phyloP scores from a whole-genome alignment of 768 basidiomycete genomes.

The Roridomyces roridus region DNA sequence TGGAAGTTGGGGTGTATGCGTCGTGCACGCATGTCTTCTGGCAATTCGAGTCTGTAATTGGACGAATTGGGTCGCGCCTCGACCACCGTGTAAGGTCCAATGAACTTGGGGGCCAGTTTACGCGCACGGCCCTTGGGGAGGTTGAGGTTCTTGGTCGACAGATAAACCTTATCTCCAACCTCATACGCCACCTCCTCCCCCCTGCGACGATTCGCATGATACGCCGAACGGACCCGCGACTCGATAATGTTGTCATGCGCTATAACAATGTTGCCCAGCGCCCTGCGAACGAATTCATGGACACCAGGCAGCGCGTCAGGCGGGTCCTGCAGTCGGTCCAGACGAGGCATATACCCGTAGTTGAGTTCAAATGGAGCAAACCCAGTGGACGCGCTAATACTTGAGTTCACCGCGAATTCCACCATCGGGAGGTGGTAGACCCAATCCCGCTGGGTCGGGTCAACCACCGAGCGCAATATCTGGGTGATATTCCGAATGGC shows the following conservation, averaged over 20 bases:
- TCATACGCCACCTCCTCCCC: conserved; percentile 15
- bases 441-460: conserved; percentile 39
- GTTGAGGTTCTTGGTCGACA: conserved; percentile 42
- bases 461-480: conserved; percentile 29
- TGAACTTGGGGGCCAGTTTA: conserved; percentile 35
- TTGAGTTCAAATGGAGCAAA: conserved; percentile 41
- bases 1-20: conserved; percentile 45
- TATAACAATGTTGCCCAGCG: conserved; percentile 26
- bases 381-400: conserved; percentile 31
- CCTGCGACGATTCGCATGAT: conserved; percentile 31
- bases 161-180: conserved; percentile 36
- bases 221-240: conserved; percentile 32
- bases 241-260: conserved; percentile 47
- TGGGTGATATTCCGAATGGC: conserved; percentile 24
- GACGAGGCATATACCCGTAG: conserved; percentile 15
- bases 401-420: conserved; percentile 46
- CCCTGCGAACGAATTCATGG: conserved; percentile 33
- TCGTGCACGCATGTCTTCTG: conserved; percentile 26
- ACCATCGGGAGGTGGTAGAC: conserved; percentile 33
- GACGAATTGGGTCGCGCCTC: conserved; percentile 24
- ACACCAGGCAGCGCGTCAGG: conserved; percentile 22
- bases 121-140: neutral
- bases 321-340: neutral
- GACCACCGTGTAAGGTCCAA: conserved; percentile 43
- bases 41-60: conserved; percentile 36